These are phyloP conservation scores for Globisporangium abappressorium DNA, from an alignment of 352 stramenopile species.

Conservation along the genomic window DNA sequence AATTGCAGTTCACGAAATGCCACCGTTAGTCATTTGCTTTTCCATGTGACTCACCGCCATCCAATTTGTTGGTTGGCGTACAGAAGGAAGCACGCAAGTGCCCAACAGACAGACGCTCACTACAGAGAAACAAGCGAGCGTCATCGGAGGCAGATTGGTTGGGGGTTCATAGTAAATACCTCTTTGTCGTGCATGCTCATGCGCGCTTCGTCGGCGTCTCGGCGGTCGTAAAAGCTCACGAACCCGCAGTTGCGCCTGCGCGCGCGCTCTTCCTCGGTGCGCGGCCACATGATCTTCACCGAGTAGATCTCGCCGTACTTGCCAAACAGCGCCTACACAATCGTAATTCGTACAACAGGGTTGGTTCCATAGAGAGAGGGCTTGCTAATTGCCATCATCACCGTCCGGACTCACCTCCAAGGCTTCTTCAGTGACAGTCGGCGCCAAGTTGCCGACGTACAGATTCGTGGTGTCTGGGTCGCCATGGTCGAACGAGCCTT, in stretches of 20 bases:
- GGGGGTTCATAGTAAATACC: constrained; percentile 26
- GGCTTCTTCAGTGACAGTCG: constrained; percentile 91
- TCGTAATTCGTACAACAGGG: background rate
- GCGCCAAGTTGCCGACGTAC: constrained; percentile 93
- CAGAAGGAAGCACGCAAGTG: too few relatives aligned
- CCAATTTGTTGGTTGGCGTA: background rate
- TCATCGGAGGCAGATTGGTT: background rate
- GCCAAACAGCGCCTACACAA: constrained; percentile 69
- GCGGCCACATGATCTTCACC: constrained; percentile 99
- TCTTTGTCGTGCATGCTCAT: constrained; percentile 66
- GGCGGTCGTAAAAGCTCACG: constrained; percentile 91
- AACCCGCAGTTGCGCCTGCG: constrained; percentile 93
- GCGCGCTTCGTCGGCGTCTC: constrained; percentile 82
- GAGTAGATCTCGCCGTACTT: constrained; percentile 92
- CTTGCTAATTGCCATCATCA: background rate
- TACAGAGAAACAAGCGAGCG: background rate
- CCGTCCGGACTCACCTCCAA: constrained; percentile 43
- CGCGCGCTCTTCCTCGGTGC: constrained; percentile 90
- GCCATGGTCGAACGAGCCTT: constrained; percentile 83
- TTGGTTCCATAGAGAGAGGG: background rate
- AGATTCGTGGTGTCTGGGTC: constrained; percentile 91
- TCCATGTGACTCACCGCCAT: background rate
- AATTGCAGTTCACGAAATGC: constrained; percentile 16
- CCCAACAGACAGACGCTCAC: too few relatives aligned
- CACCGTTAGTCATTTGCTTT: constrained; percentile 7